Base-by-base conservation (phyloP, 306 rosid genomes). In the Cicer arietinum region DNA sequence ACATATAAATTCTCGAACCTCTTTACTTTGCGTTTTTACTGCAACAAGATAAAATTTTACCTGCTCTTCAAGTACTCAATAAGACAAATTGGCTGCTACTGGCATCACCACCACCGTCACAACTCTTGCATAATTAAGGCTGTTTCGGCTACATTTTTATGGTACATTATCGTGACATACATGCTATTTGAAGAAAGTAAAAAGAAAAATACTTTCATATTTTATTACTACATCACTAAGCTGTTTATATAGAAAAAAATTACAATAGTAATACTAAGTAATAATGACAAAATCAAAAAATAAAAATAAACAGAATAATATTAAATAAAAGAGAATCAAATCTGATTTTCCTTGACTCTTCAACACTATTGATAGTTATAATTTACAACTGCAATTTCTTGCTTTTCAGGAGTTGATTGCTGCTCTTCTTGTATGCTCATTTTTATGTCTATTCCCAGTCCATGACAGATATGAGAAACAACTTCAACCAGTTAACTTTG, bases 341-440 rank as follows among this genome's bases (percentile, higher is more conserved):
- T 22, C 25, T 22, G 25, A 22, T 22, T 22, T 22, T 22, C 25
- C 25, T 22, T 22, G 25, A 22, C 2, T 22, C 25, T 22, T 22
- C 25, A 22, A 22, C 25, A 22, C 25, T 22, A 46, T 17, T n/a
- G 46, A 63, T 57, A 51, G 57, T 30, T 57, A 57, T 71, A 59
- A 13, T 75, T 75, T 8, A 50, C 60, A 54, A 60, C 46, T 48
- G 18, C 5, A 54, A 54, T 61, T 82, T 20, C 47, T 30, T 71
- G 18, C 71, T 77, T 89, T 83, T 76, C 92, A 94, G 97, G 96
- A 94, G 84, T 70, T 94, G 83, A 86, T 86, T 58, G 87, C 91
- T 68, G 97, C 95, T 75, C 93, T 94, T 77, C 97, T 94, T 65
- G 89, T 75, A 74, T 91, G 97, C 86, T 91, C 96, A 45, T 80